These are phyloP conservation scores for Brassica balearica DNA, from an alignment of 441 rosid genomes.

Conservation along the genomic window DNA sequence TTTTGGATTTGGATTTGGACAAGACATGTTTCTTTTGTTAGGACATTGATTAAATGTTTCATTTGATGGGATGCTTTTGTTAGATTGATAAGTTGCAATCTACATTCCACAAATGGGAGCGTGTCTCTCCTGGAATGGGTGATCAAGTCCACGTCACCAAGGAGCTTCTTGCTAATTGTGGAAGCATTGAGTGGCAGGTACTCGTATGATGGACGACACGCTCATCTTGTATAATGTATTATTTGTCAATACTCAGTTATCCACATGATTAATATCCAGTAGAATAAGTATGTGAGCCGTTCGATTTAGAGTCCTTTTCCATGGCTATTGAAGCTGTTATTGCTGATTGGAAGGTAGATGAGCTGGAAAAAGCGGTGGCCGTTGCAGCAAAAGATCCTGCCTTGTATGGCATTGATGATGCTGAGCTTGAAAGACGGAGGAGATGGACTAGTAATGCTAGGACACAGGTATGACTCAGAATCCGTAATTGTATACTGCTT, in stretches of 20 bases:
- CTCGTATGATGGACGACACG: not conserved
- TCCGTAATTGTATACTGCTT: not conserved
- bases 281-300: not conserved
- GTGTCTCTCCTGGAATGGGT: slow-evolving; percentile 60
- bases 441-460: slow-evolving; percentile 95
- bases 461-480: slow-evolving; percentile 46
- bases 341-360: slow-evolving; percentile 96
- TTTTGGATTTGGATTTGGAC: not conserved
- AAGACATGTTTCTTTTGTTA: not conserved
- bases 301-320: slow-evolving; percentile 7
- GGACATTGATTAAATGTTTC: slow-evolving; percentile 17
- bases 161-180: slow-evolving; percentile 78
- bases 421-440: slow-evolving; percentile 89
- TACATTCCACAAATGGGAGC: slow-evolving; percentile 90
- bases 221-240: slow-evolving; percentile 16
- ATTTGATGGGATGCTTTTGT: not conserved
- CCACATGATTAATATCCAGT: too few species aligned
- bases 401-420: slow-evolving; percentile 82
- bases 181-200: slow-evolving; percentile 88
- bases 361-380: slow-evolving; percentile 84
- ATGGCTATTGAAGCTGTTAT: slow-evolving; percentile 55
- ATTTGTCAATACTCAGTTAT: not conserved
- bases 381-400: slow-evolving; percentile 96
- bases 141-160: slow-evolving; percentile 69
- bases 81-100: slow-evolving; percentile 95